Evolutionary conservation across 2,329 filamentous ascomycete species (phyloP), one percentile per base, ranked within the genome.

Genomic region (Curvularia verruculosa): DNA sequence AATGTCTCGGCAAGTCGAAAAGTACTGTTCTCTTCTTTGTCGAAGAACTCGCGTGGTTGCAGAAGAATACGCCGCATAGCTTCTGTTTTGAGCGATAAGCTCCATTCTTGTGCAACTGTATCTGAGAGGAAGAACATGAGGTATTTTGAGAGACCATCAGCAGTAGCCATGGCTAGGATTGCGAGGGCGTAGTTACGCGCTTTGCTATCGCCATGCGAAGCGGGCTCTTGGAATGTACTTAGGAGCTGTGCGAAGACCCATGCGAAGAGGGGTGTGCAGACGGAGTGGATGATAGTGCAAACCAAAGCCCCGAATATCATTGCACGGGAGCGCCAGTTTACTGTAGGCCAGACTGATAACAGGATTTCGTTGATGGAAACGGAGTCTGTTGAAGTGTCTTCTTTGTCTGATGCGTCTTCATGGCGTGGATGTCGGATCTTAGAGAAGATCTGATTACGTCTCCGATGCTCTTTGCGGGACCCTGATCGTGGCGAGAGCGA

Each of bases 21-120:
- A 0, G 89, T 79, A 0, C 83, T 85, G 72, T 95, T 90, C 31
- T 82, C 80, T 1, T 88, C 81, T 48, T 83, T 79, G 61, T 92
- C 88, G 65, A 96, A 96, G 88, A 92, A 98, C 4, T 83, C 77
- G 59, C 84, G 87, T 0, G 91, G 89, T 69, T 97, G 94, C 37
- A 84, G 81, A 0, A 98, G 80, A 15, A 96, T 86, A 1, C 84
- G 83, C 47, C 81, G 81, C 62, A 96, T 80, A 0, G 90, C 89
- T 70, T 87, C 82, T 1, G 82, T 78, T 1, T 93, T 88, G 9
- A 96, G 81, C 0, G 78, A 76, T 66, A 94, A 87, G 13, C 93
- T 83, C 94, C 94, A 98, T 0, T 82, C 74, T 69, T 96, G 90
- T 1, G 86, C 90, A 12, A 83, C 85, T 24, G 81, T 78, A 62